These are phyloP conservation scores for Ottelia alismoides DNA, from an alignment of 106 monocot species.

Conservation along the genomic window DNA sequence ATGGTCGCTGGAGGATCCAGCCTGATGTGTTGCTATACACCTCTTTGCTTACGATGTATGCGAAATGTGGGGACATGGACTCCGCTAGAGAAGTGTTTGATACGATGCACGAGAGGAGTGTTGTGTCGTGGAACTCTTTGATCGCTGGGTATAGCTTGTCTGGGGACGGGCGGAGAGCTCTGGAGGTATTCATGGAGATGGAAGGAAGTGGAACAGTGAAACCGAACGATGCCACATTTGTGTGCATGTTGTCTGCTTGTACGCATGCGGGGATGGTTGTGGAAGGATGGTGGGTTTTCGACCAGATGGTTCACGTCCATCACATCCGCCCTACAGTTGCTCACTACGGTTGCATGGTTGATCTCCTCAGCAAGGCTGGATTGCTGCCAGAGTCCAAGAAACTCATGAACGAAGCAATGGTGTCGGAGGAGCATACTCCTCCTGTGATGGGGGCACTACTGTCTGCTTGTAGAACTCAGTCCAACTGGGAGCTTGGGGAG, in stretches of 20 bases:
- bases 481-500: conserved; percentile 38
- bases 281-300: conserved; percentile 70
- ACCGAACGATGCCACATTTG: conserved; percentile 52
- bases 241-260: conserved; percentile 55
- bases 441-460: conserved; percentile 40
- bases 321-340: conserved; percentile 37
- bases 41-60: conserved; percentile 63
- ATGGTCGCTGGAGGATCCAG: background rate
- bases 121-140: conserved; percentile 62
- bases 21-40: conserved; percentile 52
- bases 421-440: conserved; percentile 8
- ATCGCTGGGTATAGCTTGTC: conserved; percentile 54
- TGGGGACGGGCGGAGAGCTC: conserved; percentile 29
- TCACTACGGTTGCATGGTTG: conserved; percentile 70
- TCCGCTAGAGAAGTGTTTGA: conserved; percentile 41
- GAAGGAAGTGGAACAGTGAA: conserved; percentile 23
- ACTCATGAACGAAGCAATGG: conserved; percentile 10
- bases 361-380: conserved; percentile 57
- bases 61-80: conserved; percentile 56
- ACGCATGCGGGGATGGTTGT: conserved; percentile 35
- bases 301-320: conserved; percentile 37
- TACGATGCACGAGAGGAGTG: conserved; percentile 28
- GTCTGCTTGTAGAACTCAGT: conserved; percentile 29
- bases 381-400: conserved; percentile 26
- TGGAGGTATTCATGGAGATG: conserved; percentile 60